Conservation (phyloP, 2,329 filamentous ascomycete species). For the Cordyceps tenuipes region DNA sequence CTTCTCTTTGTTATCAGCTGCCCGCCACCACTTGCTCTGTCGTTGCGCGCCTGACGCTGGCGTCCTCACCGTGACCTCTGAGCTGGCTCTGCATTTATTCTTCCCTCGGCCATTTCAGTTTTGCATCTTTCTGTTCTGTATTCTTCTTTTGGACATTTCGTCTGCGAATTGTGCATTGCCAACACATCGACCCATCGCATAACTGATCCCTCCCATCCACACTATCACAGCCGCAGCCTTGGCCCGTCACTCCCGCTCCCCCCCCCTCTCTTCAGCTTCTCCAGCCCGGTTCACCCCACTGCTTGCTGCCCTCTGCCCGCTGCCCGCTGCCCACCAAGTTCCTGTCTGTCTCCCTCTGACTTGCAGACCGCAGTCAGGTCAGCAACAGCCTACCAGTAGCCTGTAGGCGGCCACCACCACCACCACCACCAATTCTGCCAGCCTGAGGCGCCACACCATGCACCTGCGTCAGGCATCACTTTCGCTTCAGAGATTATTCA, state of each 20-base stretch:
- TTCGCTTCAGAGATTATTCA: slow-evolving; percentile 7
- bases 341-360: background rate
- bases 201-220: background rate
- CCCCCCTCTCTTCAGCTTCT: background rate
- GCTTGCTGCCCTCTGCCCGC: background rate
- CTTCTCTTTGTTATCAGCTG: slow-evolving; percentile 28
- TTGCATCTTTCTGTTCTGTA: slow-evolving; percentile 9
- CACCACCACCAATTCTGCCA: background rate
- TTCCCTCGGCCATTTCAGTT: slow-evolving; percentile 13
- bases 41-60: slow-evolving; percentile 16
- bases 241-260: background rate
- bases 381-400: too few relatives aligned
- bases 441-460: slow-evolving; percentile 16
- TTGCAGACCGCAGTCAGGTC: background rate
- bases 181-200: background rate
- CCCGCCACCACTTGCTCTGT: slow-evolving; percentile 19
- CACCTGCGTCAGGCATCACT: slow-evolving; percentile 15
- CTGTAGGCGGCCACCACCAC: background rate
- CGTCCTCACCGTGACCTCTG: slow-evolving; percentile 6
- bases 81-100: slow-evolving; percentile 22
- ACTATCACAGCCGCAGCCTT: slow-evolving; percentile 2
- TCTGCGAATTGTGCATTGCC: slow-evolving; percentile 3
- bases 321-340: background rate
- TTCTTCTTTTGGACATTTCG: slow-evolving; percentile 12
- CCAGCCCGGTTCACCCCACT: background rate